Conservation (phyloP, 352 stramenopile species). For the Peronospora destructor region DNA sequence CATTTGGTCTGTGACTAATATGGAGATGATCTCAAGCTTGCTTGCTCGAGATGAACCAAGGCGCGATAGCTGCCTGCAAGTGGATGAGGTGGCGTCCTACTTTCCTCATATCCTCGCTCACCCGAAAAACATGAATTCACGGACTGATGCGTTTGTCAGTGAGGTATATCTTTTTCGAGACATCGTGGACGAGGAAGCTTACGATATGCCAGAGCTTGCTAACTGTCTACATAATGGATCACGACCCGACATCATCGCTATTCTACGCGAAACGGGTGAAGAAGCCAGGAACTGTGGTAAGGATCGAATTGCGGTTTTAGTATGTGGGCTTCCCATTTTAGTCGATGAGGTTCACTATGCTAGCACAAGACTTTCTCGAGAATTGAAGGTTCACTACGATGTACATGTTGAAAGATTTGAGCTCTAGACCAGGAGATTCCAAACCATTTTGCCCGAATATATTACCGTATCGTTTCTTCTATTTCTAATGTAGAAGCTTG, state of each 20-base stretch:
- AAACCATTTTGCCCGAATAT: background rate
- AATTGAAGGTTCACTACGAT: slow-evolving; percentile 38
- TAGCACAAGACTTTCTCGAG: slow-evolving; percentile 16
- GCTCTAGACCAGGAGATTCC: slow-evolving; percentile 20
- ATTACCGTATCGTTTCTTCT: background rate
- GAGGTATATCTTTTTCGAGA: slow-evolving; percentile 26
- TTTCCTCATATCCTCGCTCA: slow-evolving; percentile 28
- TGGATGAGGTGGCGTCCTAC: slow-evolving; percentile 32
- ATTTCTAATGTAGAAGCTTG: background rate
- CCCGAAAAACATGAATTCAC: slow-evolving; percentile 21
- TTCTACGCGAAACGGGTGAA: slow-evolving; percentile 33
- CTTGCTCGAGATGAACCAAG: slow-evolving; percentile 23
- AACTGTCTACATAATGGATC: slow-evolving; percentile 28
- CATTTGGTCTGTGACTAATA: slow-evolving; percentile 45
- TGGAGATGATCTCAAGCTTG: slow-evolving; percentile 36
- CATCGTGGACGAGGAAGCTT: slow-evolving; percentile 29
- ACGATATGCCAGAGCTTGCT: slow-evolving; percentile 24
- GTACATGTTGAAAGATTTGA: slow-evolving; percentile 36
- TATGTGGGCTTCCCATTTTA: slow-evolving; percentile 34
- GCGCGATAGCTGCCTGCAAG: slow-evolving; percentile 27
- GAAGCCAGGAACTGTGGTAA: slow-evolving; percentile 26
- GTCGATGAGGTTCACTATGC: slow-evolving; percentile 24
- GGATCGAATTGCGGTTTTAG: slow-evolving; percentile 35
- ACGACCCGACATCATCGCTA: slow-evolving; percentile 27
- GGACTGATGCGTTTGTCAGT: slow-evolving; percentile 26